Conservation (phyloP, 2,329 filamentous ascomycete species). For the Xylariaceae sp. region DNA sequence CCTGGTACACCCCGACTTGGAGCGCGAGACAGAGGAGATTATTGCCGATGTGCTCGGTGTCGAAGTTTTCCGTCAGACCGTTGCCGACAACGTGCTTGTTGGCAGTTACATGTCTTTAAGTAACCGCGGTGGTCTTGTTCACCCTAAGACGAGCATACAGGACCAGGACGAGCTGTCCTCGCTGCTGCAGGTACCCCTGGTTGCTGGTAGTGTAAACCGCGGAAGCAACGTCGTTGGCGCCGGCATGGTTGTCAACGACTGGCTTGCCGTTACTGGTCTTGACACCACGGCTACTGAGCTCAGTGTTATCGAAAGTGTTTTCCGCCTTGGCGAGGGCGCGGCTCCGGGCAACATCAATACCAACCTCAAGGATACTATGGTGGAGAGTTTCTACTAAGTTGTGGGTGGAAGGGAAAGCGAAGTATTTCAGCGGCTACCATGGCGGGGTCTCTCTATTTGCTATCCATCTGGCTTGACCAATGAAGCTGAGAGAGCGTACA, state of each 20-base stretch:
- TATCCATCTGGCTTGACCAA: background rate
- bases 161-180: slow-evolving; percentile 96
- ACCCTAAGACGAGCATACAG: slow-evolving; percentile 94
- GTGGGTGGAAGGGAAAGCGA: background rate
- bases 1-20: slow-evolving; percentile 90
- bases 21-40: slow-evolving; percentile 97
- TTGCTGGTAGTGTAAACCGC: slow-evolving; percentile 89
- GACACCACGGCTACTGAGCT: slow-evolving; percentile 97
- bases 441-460: background rate
- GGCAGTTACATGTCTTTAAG: slow-evolving; percentile 94
- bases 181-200: slow-evolving; percentile 89
- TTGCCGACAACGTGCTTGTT: slow-evolving; percentile 94
- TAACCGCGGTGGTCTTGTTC: slow-evolving; percentile 94
- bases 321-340: slow-evolving; percentile 83
- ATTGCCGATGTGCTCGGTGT: slow-evolving; percentile 90
- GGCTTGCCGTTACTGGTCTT: slow-evolving; percentile 88
- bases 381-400: slow-evolving; percentile 88
- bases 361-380: slow-evolving; percentile 93
- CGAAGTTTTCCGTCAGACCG: slow-evolving; percentile 88
- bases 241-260: slow-evolving; percentile 95
- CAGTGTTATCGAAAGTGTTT: slow-evolving; percentile 93
- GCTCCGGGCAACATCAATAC: slow-evolving; percentile 74
- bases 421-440: background rate
- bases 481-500: background rate
- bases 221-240: slow-evolving; percentile 93